Evolutionary conservation across 345 rosid species (phyloP).

Genomic region (Arabidopsis arenosa): DNA sequence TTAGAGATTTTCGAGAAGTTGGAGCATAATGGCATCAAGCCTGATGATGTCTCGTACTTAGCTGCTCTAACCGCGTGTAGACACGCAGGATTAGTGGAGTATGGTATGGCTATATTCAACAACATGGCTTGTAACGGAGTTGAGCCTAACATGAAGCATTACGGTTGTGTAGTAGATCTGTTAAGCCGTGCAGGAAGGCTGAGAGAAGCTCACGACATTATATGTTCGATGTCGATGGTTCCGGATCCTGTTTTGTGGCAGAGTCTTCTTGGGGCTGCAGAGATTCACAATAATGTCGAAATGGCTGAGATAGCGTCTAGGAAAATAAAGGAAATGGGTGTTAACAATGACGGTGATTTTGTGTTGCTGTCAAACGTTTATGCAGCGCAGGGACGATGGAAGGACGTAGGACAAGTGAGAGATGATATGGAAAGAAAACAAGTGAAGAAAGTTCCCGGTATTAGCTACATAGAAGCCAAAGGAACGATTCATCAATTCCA

Average conservation of each 20-base stretch:
- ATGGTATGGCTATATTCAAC: conserved; percentile 64
- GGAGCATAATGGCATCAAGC: conserved; percentile 51
- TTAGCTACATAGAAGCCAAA: conserved; percentile 76
- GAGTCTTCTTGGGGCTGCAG: conserved; percentile 81
- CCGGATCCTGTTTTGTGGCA: conserved; percentile 86
- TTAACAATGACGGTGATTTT: conserved; percentile 74
- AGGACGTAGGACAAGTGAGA: conserved; percentile 78
- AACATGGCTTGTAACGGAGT: conserved; percentile 58
- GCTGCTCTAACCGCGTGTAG: conserved; percentile 77
- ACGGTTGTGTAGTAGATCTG: conserved; percentile 83
- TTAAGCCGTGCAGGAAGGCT: conserved; percentile 80
- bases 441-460: conserved; percentile 79
- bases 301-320: conserved; percentile 76
- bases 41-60: conserved; percentile 70
- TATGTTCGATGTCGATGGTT: conserved; percentile 63
- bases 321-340: conserved; percentile 76
- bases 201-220: conserved; percentile 66
- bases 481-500: conserved; percentile 73
- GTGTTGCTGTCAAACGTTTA: conserved; percentile 78
- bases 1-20: conserved; percentile 65
- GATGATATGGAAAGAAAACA: conserved; percentile 72
- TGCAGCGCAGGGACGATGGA: conserved; percentile 81
- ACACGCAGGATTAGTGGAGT: conserved; percentile 82
- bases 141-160: conserved; percentile 71
- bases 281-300: conserved; percentile 64